Evolutionary conservation across 2,329 filamentous ascomycete genomes (phyloP), one percentile per base, ranked within the genome.

Genomic region (Colletotrichum sp.): DNA sequence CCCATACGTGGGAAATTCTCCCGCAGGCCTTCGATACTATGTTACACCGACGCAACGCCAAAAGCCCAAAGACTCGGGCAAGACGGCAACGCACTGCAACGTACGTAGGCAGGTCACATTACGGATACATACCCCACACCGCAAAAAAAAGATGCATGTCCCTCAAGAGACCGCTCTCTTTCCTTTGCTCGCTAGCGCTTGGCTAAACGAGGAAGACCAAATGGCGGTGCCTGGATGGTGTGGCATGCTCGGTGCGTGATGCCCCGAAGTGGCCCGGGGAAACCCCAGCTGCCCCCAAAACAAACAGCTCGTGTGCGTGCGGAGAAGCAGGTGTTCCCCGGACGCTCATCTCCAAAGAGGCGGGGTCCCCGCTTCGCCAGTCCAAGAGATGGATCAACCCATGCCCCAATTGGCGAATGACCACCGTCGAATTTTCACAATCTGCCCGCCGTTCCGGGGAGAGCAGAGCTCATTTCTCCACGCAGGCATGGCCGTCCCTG

Each of bases 41-140:
- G 68, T 75, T 67, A 72, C 72, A 75, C 72, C 72, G 68, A 75
- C 68, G 63, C 63, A 34, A 75, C 38, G 38, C 68, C 67, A 34
- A n/a, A 32, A 24, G 57, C 43, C 8, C 52, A 30, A 26, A 16
- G 12, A 21, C 34, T 30, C 67, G 57, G 67, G 34, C 67, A 61
- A 24, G 21, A 28, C 55, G 67, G 67, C 57, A 61, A 70, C 57
- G 67, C 67, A 48, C 26, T 70, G 57, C 57, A 63, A 70, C 57
- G 57, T 52, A 57, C 32, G 55, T 58, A 26, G 18, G 12, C 0
- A 43, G 18, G 38, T 4, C 38, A n/a, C 18, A 43, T 43, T 43
- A n/a, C 18, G 18, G 38, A 12, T n/a, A 0, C 36, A 32, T 32
- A 12, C 18, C 38, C 38, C 38, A 48, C 38, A 48, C 38, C 18